Evolutionary conservation across 768 basidiomycete genomes (phyloP).

Genomic region (Amanita pallidorosea): DNA sequence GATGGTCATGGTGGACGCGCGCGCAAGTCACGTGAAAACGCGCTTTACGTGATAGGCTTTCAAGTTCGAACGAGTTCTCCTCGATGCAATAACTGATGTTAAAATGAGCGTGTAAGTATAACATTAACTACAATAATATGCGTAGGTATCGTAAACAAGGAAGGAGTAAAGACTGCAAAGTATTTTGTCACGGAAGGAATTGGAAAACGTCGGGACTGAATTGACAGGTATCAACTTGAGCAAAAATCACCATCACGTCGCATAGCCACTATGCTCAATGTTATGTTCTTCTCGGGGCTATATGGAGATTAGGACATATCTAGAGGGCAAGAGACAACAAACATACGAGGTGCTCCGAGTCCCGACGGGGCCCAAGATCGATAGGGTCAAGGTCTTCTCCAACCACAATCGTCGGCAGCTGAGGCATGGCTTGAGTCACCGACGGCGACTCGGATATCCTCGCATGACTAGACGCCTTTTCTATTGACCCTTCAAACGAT

Average conservation of each 20-base stretch:
- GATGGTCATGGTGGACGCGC: conserved; percentile 20
- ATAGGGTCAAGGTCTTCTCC: conserved; percentile 5
- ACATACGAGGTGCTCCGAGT: conserved; percentile 3
- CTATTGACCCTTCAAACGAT: conserved; percentile 1
- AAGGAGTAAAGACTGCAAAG: background rate
- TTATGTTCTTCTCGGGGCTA: conserved; percentile 2
- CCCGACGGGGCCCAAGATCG: background rate
- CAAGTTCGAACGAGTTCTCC: too few species aligned
- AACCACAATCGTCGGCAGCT: conserved; percentile 6
- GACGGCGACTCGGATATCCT: conserved; percentile 3
- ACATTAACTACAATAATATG: conserved; percentile 1
- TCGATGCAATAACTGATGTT: background rate
- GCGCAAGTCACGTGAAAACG: conserved; percentile 8
- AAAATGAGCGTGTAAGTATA: conserved; percentile 2
- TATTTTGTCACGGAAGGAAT: background rate
- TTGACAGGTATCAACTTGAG: background rate
- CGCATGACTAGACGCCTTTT: background rate
- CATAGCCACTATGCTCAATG: background rate
- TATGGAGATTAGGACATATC: background rate
- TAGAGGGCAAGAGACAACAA: background rate
- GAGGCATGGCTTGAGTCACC: conserved; percentile 1
- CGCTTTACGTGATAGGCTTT: too few species aligned
- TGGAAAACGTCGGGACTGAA: background rate
- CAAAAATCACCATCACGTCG: background rate
- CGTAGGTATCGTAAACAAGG: background rate